phyloP scores from a whole-genome alignment of 345 rosid genomes.

The Eucalyptus paniculata region DNA sequence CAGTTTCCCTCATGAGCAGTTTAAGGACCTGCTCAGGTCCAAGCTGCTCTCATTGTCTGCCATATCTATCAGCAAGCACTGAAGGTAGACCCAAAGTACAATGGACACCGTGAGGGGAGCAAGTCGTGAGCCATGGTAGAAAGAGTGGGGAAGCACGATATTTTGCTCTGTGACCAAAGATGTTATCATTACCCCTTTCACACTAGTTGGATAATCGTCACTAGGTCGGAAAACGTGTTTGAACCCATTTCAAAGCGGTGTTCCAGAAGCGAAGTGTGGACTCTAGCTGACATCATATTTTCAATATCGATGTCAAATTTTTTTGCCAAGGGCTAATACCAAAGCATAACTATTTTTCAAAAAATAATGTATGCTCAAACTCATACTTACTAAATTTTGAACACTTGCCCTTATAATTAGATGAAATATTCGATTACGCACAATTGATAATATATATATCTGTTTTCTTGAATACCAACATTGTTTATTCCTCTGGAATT shows the following conservation, averaged over 20 bases:
- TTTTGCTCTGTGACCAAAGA: background rate
- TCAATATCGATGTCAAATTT: too few relatives aligned
- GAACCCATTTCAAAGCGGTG: background rate
- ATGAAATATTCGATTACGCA: background rate
- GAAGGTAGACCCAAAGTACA: background rate
- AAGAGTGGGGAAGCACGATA: background rate
- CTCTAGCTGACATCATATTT: background rate
- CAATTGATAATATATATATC: too few relatives aligned
- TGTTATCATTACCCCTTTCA: background rate
- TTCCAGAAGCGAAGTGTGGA: background rate
- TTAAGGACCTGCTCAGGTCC: too few relatives aligned
- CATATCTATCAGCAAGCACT: background rate
- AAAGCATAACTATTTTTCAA: too few relatives aligned
- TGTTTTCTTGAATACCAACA: background rate
- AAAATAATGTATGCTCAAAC: background rate
- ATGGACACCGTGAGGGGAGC: background rate
- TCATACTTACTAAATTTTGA: background rate
- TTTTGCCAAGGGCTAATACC: background rate
- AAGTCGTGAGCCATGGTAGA: background rate
- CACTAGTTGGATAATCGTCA: background rate
- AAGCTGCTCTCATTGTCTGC: background rate
- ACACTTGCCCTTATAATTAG: background rate
- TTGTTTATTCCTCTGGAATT: background rate
- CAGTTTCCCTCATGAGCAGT: too few relatives aligned
- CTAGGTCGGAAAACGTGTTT: background rate